Evolutionary conservation across 1,139 yeast genomes (phyloP).

Genomic region (Candida sp.): DNA sequence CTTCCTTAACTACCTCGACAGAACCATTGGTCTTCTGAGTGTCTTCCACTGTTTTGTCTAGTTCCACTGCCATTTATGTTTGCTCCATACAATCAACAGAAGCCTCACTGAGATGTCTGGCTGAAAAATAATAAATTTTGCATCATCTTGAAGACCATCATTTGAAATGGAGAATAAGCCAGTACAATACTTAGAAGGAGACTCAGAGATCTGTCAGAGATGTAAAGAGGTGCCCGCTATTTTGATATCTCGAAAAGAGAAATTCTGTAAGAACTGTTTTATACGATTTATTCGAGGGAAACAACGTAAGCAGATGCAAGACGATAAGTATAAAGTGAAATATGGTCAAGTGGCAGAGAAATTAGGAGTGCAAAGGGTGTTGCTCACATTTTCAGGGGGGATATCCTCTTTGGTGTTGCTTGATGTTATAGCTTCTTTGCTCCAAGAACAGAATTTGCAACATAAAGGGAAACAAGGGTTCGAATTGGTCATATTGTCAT

Average conservation of each 20-base stretch:
- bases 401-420: conserved; percentile 62
- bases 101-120: background rate
- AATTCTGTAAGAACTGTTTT: conserved; percentile 71
- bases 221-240: conserved; percentile 50
- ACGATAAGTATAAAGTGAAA: conserved; percentile 67
- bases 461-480: conserved; percentile 73
- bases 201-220: conserved; percentile 31
- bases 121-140: background rate
- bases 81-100: background rate
- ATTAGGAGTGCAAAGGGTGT: conserved; percentile 37
- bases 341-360: conserved; percentile 36
- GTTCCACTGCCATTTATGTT: background rate
- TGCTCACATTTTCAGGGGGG: conserved; percentile 67
- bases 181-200: conserved; percentile 15
- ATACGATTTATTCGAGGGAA: conserved; percentile 69
- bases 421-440: conserved; percentile 60
- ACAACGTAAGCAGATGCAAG: conserved; percentile 72
- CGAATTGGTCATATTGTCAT: conserved; percentile 50
- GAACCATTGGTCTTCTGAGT: background rate
- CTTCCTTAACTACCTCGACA: too few species aligned
- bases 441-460: conserved; percentile 55
- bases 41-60: background rate
- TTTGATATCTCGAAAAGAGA: conserved; percentile 63
- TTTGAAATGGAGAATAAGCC: conserved; percentile 9
- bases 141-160: background rate